A percentile compares a stretch with the other conserved stretches of the same genome.
phyloP scores from a whole-genome alignment of 768 basidiomycete species.

The Panellus pusillus region DNA sequence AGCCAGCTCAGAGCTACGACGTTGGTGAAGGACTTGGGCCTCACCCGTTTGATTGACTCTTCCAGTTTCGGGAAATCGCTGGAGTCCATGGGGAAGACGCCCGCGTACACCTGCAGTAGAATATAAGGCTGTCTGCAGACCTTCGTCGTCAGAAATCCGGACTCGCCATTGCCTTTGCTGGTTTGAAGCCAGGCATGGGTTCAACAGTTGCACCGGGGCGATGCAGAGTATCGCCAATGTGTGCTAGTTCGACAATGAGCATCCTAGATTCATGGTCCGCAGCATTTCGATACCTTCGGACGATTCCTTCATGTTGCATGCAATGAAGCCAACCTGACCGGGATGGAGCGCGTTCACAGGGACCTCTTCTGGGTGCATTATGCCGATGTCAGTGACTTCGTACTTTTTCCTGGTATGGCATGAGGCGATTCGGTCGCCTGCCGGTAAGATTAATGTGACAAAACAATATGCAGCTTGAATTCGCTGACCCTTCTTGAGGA shows the following conservation, averaged over 20 bases:
- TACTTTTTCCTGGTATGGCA: slow-evolving; percentile 48
- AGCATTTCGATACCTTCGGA: slow-evolving; percentile 67
- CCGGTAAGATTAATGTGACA: neutral
- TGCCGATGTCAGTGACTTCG: slow-evolving; percentile 17
- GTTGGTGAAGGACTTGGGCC: slow-evolving; percentile 23
- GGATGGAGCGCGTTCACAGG: slow-evolving; percentile 64
- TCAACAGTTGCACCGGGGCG: slow-evolving; percentile 71
- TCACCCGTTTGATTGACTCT: slow-evolving; percentile 89
- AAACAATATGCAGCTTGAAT: neutral
- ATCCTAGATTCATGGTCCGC: neutral
- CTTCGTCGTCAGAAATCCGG: neutral
- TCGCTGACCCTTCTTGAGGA: slow-evolving; percentile 72
- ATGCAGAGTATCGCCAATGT: slow-evolving; percentile 92
- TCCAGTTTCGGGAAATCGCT: slow-evolving; percentile 92
- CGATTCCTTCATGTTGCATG: slow-evolving; percentile 98
- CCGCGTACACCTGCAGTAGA: slow-evolving; percentile 79
- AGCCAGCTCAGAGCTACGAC: slow-evolving; percentile 16
- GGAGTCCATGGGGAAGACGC: slow-evolving; percentile 90
- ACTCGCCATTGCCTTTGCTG: slow-evolving; percentile 88
- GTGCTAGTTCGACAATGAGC: slow-evolving; percentile 49
- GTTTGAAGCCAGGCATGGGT: slow-evolving; percentile 88
- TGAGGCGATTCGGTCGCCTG: slow-evolving; percentile 90
- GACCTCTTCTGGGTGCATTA: slow-evolving; percentile 33
- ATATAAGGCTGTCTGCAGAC: slow-evolving; percentile 4
- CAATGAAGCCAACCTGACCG: slow-evolving; percentile 86